Evolutionary conservation across 441 rosid genomes (phyloP).

Genomic region (Pelargonium myrrhifolium): DNA sequence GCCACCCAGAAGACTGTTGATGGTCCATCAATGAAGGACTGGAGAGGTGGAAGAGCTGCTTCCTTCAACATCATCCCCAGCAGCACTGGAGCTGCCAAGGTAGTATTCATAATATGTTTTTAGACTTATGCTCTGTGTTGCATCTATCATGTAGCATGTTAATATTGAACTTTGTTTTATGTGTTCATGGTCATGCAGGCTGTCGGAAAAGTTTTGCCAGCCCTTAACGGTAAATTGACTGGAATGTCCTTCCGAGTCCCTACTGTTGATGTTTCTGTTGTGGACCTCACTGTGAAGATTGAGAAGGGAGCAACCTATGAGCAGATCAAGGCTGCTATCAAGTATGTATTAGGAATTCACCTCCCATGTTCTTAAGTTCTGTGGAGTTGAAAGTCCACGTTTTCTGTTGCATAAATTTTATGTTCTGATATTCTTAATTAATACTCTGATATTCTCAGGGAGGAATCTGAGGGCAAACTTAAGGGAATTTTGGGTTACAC

Average conservation of each 20-base stretch:
- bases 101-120: constrained; percentile 4
- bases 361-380: not conserved
- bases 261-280: constrained; percentile 78
- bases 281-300: constrained; percentile 72
- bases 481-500: constrained; percentile 69
- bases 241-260: constrained; percentile 94
- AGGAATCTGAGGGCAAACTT: constrained; percentile 51
- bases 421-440: not conserved
- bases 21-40: constrained; percentile 82
- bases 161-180: not conserved
- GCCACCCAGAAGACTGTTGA: constrained; percentile 85
- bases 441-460: constrained; percentile 30
- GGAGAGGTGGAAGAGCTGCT: constrained; percentile 95
- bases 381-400: not conserved
- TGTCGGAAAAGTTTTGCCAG: constrained; percentile 71
- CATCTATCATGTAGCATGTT: not conserved
- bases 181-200: constrained; percentile 28
- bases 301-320: constrained; percentile 58
- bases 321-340: constrained; percentile 54
- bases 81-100: constrained; percentile 95
- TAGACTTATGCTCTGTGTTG: not conserved
- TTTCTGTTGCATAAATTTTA: not conserved
- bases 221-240: constrained; percentile 65
- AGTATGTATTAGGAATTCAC: constrained; percentile 24
- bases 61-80: constrained; percentile 87